These are phyloP conservation scores for Exutisphaerella laricina DNA, from an alignment of 2,329 filamentous ascomycete species.

Conservation along the genomic window DNA sequence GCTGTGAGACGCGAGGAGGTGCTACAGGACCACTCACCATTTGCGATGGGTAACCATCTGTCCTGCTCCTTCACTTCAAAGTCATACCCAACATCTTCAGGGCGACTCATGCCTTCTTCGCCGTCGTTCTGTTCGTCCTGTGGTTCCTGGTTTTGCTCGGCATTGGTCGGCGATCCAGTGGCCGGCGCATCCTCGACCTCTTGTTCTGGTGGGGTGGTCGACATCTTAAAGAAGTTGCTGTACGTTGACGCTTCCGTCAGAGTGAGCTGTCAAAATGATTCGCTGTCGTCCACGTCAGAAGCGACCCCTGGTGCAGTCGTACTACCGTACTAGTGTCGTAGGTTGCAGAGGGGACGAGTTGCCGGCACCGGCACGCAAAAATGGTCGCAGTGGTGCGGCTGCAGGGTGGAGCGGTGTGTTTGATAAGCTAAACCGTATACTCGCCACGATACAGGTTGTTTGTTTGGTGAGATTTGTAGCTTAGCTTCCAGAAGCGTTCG, in stretches of 20 bases:
- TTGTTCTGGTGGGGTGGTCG: slow-evolving; percentile 83
- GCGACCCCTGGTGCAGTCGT: slow-evolving; percentile 22
- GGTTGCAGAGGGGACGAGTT: slow-evolving; percentile 23
- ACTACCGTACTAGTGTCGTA: slow-evolving; percentile 18
- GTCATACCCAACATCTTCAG: slow-evolving; percentile 63
- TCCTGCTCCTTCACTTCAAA: slow-evolving; percentile 99
- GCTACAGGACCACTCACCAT: slow-evolving; percentile 69
- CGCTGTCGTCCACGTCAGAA: slow-evolving; percentile 28
- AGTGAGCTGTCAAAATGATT: slow-evolving; percentile 32
- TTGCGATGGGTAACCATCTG: slow-evolving; percentile 98
- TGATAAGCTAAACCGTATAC: slow-evolving; percentile 16
- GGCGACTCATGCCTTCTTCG: slow-evolving; percentile 27
- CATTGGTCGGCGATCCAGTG: slow-evolving; percentile 81
- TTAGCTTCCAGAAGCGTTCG: slow-evolving; percentile 6
- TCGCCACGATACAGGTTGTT: slow-evolving; percentile 13
- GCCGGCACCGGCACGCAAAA: slow-evolving; percentile 20
- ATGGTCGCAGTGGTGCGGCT: slow-evolving; percentile 13
- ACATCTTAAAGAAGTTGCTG: slow-evolving; percentile 67
- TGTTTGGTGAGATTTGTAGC: slow-evolving; percentile 13
- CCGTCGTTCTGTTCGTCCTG: slow-evolving; percentile 75
- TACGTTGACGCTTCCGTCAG: slow-evolving; percentile 21
- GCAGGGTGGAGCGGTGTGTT: slow-evolving; percentile 18
- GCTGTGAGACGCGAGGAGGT: slow-evolving; percentile 25
- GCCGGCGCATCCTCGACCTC: slow-evolving; percentile 63
- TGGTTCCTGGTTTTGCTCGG: slow-evolving; percentile 85